phyloP scores from a whole-genome alignment of 495 filamentous ascomycete species.

The Evansstolkia leycettana region DNA sequence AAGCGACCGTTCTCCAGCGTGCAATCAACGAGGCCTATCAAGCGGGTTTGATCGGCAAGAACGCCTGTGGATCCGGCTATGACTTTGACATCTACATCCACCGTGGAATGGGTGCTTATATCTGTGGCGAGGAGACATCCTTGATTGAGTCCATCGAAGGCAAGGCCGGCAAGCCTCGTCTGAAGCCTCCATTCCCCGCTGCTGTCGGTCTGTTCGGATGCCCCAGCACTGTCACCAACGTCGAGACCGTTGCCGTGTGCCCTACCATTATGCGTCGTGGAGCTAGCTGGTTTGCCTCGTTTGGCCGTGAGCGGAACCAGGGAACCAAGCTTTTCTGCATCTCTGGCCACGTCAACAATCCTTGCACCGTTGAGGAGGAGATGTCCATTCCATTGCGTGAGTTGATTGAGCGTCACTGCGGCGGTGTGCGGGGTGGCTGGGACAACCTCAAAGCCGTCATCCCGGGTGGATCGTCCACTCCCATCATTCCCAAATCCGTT shows the following conservation, averaged over 20 bases:
- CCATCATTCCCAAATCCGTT: constrained; percentile 74
- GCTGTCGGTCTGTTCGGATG: constrained; percentile 96
- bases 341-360: constrained; percentile 97
- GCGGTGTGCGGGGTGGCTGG: constrained; percentile 93
- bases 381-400: constrained; percentile 94
- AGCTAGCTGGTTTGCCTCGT: constrained; percentile 79
- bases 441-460: constrained; percentile 94
- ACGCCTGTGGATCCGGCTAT: constrained; percentile 91
- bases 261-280: constrained; percentile 94
- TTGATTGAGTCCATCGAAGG: constrained; percentile 96
- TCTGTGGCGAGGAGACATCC: constrained; percentile 96
- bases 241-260: constrained; percentile 90
- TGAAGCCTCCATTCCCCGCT: constrained; percentile 97
- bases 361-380: constrained; percentile 93
- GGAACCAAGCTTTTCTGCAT: constrained; percentile 99
- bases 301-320: constrained; percentile 88
- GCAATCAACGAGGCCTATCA: constrained; percentile 96
- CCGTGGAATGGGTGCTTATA: constrained; percentile 93
- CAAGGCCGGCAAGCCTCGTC: constrained; percentile 93
- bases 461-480: constrained; percentile 91
- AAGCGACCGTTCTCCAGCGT: constrained; percentile 83
- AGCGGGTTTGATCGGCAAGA: constrained; percentile 90
- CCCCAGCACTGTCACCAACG: constrained; percentile 94
- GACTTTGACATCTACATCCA: constrained; percentile 97
- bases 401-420: constrained; percentile 94